A percentile compares a stretch with the other conserved stretches of the same genome.
Evolutionary conservation across 176 grass and related monocot genomes (phyloP).

Genomic region (Bothriochloa decipiens): DNA sequence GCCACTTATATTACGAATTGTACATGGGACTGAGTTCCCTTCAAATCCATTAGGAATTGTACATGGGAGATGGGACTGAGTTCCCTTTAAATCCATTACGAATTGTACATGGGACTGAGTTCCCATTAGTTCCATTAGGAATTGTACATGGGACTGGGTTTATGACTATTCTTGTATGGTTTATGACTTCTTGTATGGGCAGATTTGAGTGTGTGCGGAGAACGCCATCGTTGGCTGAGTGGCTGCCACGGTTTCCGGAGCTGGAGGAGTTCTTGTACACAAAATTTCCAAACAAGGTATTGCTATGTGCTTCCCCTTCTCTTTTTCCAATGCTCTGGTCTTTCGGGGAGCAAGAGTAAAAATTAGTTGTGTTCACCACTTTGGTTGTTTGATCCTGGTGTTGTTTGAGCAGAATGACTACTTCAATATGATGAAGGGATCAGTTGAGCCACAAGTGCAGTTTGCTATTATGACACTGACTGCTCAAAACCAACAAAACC

Average conservation of each 20-base stretch:
- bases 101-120: neutral
- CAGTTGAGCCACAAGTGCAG: slow-evolving; percentile 48
- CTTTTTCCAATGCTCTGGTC: neutral
- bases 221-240: slow-evolving; percentile 9
- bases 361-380: neutral
- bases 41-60: neutral
- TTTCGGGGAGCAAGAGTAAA: neutral
- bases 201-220: slow-evolving; percentile 40
- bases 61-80: too few species aligned
- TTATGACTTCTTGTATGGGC: slow-evolving; percentile 3
- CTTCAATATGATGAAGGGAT: slow-evolving; percentile 48
- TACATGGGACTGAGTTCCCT: neutral
- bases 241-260: slow-evolving; percentile 32
- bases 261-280: slow-evolving; percentile 59
- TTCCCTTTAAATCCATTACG: neutral
- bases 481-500: slow-evolving; percentile 49
- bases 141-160: neutral
- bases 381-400: neutral
- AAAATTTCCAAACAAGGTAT: slow-evolving; percentile 58
- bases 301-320: neutral
- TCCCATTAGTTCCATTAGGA: neutral
- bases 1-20: neutral
- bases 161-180: too few species aligned
- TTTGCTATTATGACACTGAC: slow-evolving; percentile 45
- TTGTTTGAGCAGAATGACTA: slow-evolving; percentile 69